Conservation (phyloP, 768 basidiomycete genomes). For the Dentipellis sp. region DNA sequence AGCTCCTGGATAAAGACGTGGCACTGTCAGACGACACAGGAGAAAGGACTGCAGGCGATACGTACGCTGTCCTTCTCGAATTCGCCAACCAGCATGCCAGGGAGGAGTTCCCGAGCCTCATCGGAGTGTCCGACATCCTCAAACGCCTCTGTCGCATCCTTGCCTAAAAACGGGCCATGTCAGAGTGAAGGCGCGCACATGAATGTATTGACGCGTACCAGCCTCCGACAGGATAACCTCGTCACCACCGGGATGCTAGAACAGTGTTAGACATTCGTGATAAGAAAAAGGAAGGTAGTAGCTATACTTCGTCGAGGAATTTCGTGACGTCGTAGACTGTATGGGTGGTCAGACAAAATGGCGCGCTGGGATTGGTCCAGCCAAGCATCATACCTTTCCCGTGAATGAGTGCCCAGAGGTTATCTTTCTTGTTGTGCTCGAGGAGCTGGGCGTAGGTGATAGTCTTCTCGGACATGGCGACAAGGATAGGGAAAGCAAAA, state of each 20-base stretch:
- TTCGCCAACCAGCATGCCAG: constrained; percentile 83
- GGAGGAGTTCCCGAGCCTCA: constrained; percentile 91
- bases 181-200: neutral
- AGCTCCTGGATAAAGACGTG: neutral
- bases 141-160: constrained; percentile 96
- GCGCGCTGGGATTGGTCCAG: constrained; percentile 2
- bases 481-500: neutral
- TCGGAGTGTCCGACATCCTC: constrained; percentile 99
- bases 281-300: no score
- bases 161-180: constrained; percentile 39
- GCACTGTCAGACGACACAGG: neutral
- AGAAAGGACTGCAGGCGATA: neutral
- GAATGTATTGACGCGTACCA: constrained; percentile 42
- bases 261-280: no score
- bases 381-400: constrained; percentile 53
- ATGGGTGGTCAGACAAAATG: constrained; percentile 10
- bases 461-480: constrained; percentile 33
- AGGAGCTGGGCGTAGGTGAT: constrained; percentile 72
- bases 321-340: constrained; percentile 89
- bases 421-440: constrained; percentile 63
- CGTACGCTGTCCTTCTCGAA: constrained; percentile 43
- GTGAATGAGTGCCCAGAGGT: constrained; percentile 74
- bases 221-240: constrained; percentile 93
- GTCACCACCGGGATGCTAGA: constrained; percentile 92
- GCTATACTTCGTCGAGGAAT: constrained; percentile 84